Base-by-base conservation (phyloP, 164 flowering plant species). In the Magnolia kwangsiensis region DNA sequence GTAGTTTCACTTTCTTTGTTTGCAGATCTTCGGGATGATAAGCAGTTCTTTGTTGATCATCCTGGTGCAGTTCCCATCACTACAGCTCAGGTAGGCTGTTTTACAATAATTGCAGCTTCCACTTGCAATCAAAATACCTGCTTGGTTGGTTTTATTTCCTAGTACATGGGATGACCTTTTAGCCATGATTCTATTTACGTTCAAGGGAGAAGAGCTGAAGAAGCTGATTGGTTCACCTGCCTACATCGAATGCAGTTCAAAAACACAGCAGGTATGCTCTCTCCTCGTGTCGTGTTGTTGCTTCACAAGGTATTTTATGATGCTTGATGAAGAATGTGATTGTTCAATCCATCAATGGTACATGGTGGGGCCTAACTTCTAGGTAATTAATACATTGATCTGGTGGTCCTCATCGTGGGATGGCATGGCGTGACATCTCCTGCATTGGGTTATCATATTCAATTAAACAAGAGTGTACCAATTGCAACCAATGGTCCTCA, bases 11-110 rank as follows among this genome's bases (percentile, higher is more conserved):
- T 66, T 71, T 23, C 24, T 23, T 23, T 23, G 67, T 19, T 67
- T 83, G 73, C 77, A 92, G 98, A 93, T 89, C 98, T 93, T 75
- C 90, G 98, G 13, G 98, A 93, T 79, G 98, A 93, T 78, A 89
- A 88, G 81, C 91, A 93, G 74, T 93, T 87, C 85, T 87, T 93
- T 50, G 8, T 78, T 63, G 97, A 93, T 74, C 98, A 93, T 78
- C 96, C 95, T 24, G 95, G 96, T 80, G 95, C 96, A 4, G 92
- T 86, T 65, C 93, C 98, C 59, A 92, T 93, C 51, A 78, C 92
- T 71, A 86, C 96, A 13, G 85, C 63, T 20, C 65, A 45, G 67
- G 73, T 78, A 20, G 14, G 71, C 18, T 31, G 11, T 19, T 21
- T 64, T 55, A 11, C 61, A 55, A 55, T 55, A 55, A 16, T 55